A percentile compares a stretch with the other conserved stretches of the same genome.
Evolutionary conservation across 1,284 basidiomycete species (phyloP).

Genomic region (Vanrija sp.): DNA sequence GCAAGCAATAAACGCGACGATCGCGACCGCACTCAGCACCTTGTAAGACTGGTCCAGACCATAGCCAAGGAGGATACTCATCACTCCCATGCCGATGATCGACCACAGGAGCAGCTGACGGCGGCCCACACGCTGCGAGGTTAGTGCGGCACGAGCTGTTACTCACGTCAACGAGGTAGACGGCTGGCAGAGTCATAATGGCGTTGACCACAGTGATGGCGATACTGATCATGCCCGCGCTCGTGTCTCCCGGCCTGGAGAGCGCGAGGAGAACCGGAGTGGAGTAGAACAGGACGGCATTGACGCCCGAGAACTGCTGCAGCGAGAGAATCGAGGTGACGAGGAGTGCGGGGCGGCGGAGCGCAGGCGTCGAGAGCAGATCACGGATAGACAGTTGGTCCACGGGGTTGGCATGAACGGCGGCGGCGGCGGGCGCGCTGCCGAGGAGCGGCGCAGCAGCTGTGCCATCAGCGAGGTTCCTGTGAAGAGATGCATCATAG

Average conservation of each 20-base stretch:
- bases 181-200: conserved; percentile 72
- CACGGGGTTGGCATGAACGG: conserved; percentile 43
- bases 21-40: conserved; percentile 66
- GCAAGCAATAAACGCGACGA: conserved; percentile 78
- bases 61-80: conserved; percentile 65
- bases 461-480: conserved; percentile 1
- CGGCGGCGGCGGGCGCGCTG: not conserved
- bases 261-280: conserved; percentile 70
- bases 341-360: conserved; percentile 65
- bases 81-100: conserved; percentile 62
- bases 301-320: conserved; percentile 76
- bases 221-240: conserved; percentile 55
- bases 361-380: conserved; percentile 55
- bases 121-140: conserved; percentile 44
- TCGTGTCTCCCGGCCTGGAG: too few species aligned
- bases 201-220: conserved; percentile 67
- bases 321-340: conserved; percentile 68
- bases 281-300: conserved; percentile 83
- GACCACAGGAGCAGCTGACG: conserved; percentile 48
- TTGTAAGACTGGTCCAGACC: conserved; percentile 64
- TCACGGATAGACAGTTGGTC: conserved; percentile 29
- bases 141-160: not conserved
- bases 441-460: conserved; percentile 30
- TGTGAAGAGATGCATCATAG: not conserved
- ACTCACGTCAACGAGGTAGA: conserved; percentile 76